Base-by-base conservation (phyloP, 306 rosid genomes). In the Pyrus pyrifolia region DNA sequence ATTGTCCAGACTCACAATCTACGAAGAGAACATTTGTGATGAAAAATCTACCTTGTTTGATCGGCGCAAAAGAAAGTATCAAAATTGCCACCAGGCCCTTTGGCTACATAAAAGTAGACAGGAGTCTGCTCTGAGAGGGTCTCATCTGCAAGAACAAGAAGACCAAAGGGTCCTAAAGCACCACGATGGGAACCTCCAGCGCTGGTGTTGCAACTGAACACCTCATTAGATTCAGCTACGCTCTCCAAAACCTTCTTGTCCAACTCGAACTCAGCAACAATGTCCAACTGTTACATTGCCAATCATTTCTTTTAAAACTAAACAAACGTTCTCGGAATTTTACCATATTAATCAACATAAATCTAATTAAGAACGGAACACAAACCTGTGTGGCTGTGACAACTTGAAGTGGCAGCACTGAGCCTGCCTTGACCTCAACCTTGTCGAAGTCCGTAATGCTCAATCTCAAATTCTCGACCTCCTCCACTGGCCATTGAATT, bases 121-220 rank as follows among this genome's bases (percentile, higher is more conserved):
- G 98, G 92, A 80, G 96, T 95, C 12, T 81, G 85, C 76, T 95
- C 98, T 4, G 92, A 76, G 44, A 84, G 95, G 70, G 35, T 83
- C 1, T 82, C 76, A 71, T 95, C 95, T 25, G 97, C 98, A 27
- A 95, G 87, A 76, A 95, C 91, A 63, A 85, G 70, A 78, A 95
- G 81, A 77, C 98, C 98, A 65, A 92, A 95, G 58, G 98, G 98
- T 77, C 98, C 98, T 57, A 95, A 78, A 14, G 96, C 93, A 17
- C 92, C 96, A 4, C 96, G 91, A 19, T 76, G 13, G 4, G 71
- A 55, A 61, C 89, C 88, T 73, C 98, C 98, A 5, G 93, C 88
- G 25, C 92, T 81, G 13, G 29, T 78, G 40, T 85, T 46, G 63
- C 98, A 94, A 44, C 77, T 81, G 80, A 86, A 94, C n/a, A 84